Evolutionary conservation across 2,329 filamentous ascomycete genomes (phyloP), one percentile per base, ranked within the genome.

Genomic region (Cryphonectria japonica): DNA sequence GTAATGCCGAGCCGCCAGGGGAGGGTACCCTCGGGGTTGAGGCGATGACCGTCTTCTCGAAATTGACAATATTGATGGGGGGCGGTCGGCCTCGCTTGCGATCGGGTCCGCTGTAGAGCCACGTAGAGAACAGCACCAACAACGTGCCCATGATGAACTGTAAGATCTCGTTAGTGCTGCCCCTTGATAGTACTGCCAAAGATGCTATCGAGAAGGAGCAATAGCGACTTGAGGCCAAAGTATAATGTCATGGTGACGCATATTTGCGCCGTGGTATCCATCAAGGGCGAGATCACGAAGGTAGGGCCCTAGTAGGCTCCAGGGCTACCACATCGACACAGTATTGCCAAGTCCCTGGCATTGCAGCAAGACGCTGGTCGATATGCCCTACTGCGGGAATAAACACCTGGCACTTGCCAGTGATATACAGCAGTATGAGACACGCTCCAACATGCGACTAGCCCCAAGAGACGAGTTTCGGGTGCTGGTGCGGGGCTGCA

Each of bases 81-180:
- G 88, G 84, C 32, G 93, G 89, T 22, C 90, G 88, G 68, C 85
- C 83, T 69, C 87, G 85, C 73, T 84, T 85, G 29, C 86, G 83
- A 73, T 94, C 88, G 0, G 89, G 87, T 7, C 87, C 87, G 72
- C 89, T 94, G 83, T 97, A 98, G 22, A 98, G 85, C 79, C 94
- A 98, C 2, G 94, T 97, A 2, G 95, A 92, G 59, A 89, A 86
- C 0, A 98, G 83, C 11, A 98, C 95, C 65, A 96, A 83, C 14
- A 85, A 84, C 0, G 95, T 95, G 68, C 96, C 96, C 66, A 94
- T 73, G 52, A 97, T 77, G 79, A 97, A 97, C 95, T 98, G 76
- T 26, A 34, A 34, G 39, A 65, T 16, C 75, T 68, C 22, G 72
- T 75, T 61, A 73, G 63, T 69, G 75, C 65, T 74, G 64, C 46